These are phyloP conservation scores for Boletus sp. DNA, from an alignment of 768 basidiomycete species.

Conservation along the genomic window DNA sequence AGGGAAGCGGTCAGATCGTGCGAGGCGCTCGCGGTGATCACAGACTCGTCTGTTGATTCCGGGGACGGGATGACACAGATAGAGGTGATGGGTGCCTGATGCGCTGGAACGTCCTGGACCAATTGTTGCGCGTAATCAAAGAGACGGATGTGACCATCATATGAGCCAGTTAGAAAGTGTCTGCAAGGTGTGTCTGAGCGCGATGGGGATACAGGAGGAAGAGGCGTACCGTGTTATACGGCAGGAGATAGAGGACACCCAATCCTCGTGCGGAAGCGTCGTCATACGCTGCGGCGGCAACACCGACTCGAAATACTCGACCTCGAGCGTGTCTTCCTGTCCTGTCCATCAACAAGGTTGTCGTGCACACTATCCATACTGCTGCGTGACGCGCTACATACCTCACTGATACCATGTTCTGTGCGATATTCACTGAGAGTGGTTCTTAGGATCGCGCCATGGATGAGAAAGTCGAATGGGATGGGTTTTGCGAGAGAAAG, in stretches of 20 bases:
- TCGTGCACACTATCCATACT: neutral
- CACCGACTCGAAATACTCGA: conserved; percentile 89
- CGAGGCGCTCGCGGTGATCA: conserved; percentile 64
- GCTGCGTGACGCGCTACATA: conserved; percentile 20
- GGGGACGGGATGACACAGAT: conserved; percentile 50
- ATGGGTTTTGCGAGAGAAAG: conserved; percentile 68
- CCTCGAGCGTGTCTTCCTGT: conserved; percentile 86
- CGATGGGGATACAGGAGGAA: neutral
- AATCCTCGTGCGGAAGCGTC: conserved; percentile 84
- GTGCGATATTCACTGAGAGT: conserved; percentile 73
- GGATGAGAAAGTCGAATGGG: conserved; percentile 91
- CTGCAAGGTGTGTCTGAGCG: conserved; percentile 33
- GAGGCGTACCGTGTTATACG: conserved; percentile 15
- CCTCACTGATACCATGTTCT: conserved; percentile 70
- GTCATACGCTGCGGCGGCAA: conserved; percentile 83
- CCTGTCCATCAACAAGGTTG: conserved; percentile 11
- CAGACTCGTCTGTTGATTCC: conserved; percentile 28
- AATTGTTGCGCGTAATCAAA: conserved; percentile 70
- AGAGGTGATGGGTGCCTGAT: conserved; percentile 68
- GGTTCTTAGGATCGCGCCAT: conserved; percentile 74
- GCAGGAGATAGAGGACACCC: conserved; percentile 63
- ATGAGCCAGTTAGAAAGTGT: conserved; percentile 73
- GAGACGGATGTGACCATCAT: conserved; percentile 72
- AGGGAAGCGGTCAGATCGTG: conserved; percentile 77
- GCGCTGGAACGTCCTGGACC: conserved; percentile 47